phyloP scores from a whole-genome alignment of 768 basidiomycete genomes.

The Hebeloma cylindrosporum region DNA sequence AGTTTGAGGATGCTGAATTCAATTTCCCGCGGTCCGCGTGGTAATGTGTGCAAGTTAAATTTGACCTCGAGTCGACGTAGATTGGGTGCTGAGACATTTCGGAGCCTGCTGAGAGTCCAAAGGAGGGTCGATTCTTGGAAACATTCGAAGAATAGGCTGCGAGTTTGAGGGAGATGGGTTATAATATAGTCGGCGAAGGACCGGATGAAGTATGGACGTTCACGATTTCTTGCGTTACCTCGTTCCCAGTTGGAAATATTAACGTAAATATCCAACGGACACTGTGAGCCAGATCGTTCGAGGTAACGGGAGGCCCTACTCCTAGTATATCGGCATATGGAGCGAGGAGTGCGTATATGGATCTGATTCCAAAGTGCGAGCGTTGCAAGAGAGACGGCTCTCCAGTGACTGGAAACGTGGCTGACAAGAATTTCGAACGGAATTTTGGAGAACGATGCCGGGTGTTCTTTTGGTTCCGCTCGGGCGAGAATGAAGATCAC shows the following conservation, averaged over 20 bases:
- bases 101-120: too few species aligned
- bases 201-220: background rate
- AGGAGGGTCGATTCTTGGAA: too few species aligned
- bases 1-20: too few species aligned
- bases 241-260: slow-evolving; percentile 31
- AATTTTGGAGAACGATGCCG: too few species aligned
- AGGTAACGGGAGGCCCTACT: slow-evolving; percentile 29
- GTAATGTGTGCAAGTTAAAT: too few species aligned
- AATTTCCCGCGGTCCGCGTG: too few species aligned
- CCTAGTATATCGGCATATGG: too few species aligned
- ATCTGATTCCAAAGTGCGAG: slow-evolving; percentile 42
- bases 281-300: slow-evolving; percentile 25
- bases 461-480: too few species aligned
- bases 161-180: slow-evolving; percentile 25
- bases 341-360: slow-evolving; percentile 27
- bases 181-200: slow-evolving; percentile 8
- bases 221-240: background rate
- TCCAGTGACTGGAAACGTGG: slow-evolving; percentile 47
- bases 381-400: slow-evolving; percentile 34
- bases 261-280: slow-evolving; percentile 31
- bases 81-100: too few species aligned
- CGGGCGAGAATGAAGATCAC: too few species aligned
- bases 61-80: too few species aligned
- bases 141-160: slow-evolving; percentile 26
- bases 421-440: slow-evolving; percentile 39